These are phyloP conservation scores for Puccinia coronata DNA, from an alignment of 1,284 basidiomycete species.

Conservation along the genomic window DNA sequence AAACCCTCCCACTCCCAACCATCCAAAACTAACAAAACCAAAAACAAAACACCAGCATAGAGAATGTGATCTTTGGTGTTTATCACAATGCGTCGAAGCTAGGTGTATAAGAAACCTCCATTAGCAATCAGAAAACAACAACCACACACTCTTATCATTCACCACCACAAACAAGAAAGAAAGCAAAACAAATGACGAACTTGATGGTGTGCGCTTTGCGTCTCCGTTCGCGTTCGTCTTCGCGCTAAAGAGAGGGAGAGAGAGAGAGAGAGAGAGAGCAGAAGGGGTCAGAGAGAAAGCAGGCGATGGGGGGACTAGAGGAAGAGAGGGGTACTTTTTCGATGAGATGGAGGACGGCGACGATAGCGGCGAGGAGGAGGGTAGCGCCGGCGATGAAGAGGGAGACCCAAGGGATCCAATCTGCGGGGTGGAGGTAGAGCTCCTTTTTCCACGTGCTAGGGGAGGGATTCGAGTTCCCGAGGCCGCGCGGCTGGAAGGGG, in stretches of 20 bases:
- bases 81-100: too few relatives aligned
- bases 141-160: too few relatives aligned
- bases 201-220: slow-evolving; percentile 49
- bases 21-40: too few relatives aligned
- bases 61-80: too few relatives aligned
- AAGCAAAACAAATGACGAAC: slow-evolving; percentile 1
- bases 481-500: slow-evolving; percentile 66
- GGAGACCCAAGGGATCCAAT: slow-evolving; percentile 97
- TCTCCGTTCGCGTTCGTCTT: slow-evolving; percentile 47
- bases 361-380: slow-evolving; percentile 73
- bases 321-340: slow-evolving; percentile 67
- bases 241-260: slow-evolving; percentile 7
- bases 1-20: too few relatives aligned
- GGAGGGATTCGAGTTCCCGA: slow-evolving; percentile 58
- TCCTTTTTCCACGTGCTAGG: slow-evolving; percentile 75
- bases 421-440: slow-evolving; percentile 87
- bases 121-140: not conserved
- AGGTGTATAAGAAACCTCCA: too few relatives aligned
- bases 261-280: not conserved
- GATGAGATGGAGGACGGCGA: slow-evolving; percentile 81
- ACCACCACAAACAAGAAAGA: not conserved
- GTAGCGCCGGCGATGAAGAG: slow-evolving; percentile 77
- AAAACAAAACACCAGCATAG: too few relatives aligned
- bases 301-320: slow-evolving; percentile 43
- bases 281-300: not conserved